Evolutionary conservation across 495 filamentous ascomycete species (phyloP), one percentile per base, ranked within the genome.

Genomic region (Hypoxylon lenormandii): DNA sequence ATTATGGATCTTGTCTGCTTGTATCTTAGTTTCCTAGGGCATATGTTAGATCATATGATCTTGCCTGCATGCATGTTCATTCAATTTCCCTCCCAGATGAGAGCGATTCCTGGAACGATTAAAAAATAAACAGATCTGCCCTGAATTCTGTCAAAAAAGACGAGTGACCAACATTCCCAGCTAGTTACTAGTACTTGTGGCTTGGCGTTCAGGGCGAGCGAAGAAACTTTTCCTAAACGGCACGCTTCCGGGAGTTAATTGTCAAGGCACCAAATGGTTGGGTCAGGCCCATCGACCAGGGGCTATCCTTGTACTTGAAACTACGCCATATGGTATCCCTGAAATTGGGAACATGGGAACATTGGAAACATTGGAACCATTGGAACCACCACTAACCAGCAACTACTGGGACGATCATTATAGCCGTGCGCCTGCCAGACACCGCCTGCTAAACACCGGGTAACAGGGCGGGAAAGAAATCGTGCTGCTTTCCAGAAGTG

Each of bases 1-100:
- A 37, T 45, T 22, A 61, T 65, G 46, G 60, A 70, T 55, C 55
- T 61, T 43, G 46, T 51, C 58, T 60, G n/a, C n/a, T n/a, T n/a
- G n/a, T 47, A 59, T 33, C 30, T 33, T 33, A 4, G 30, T 33
- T 33, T 7, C 6, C 30, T 2, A 7, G 51, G 56, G 42, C 23
- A 70, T 65, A 68, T 52, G 63, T 68, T 65, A 64, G 64, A 72
- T 72, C 69, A 72, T 72, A 72, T 72, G 69, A 72, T 72, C 64
- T 40, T 46, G 43, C 36, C 63, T 68, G 69, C 69, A 72, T 72
- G 69, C 69, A 59, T 36, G 69, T 63, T 54, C 48, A 52, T 68
- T 64, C 15, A 51, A 15, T 53, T 33, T 49, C 47, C 57, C 40
- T 60, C 57, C 69, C 69, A 72, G 19, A 72, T 45, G 59, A 60